A percentile compares a stretch with the other conserved stretches of the same genome.
Evolutionary conservation across 352 stramenopile species (phyloP).

Genomic region (Globisporangium paroecandrum): DNA sequence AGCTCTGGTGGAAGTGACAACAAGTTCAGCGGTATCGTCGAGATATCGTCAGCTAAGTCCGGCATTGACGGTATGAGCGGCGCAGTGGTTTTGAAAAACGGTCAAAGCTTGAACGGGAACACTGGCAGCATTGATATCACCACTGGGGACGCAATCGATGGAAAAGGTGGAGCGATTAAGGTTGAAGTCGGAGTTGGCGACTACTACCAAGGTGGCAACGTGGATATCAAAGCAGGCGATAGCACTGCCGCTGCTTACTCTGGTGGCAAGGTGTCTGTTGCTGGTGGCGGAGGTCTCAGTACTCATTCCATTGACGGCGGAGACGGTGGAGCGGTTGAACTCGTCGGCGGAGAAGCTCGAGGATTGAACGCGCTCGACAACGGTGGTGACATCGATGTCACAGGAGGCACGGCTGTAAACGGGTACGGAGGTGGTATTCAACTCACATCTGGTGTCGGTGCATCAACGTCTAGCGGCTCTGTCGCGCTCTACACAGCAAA

Average conservation of each 20-base stretch:
- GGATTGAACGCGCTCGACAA: constrained; percentile 87
- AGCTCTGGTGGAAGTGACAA: constrained; percentile 44
- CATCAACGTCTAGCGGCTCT: constrained; percentile 50
- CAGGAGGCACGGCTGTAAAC: constrained; percentile 63
- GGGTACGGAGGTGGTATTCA: constrained; percentile 62
- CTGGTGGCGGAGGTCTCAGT: constrained; percentile 54
- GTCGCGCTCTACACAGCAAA: constrained; percentile 46
- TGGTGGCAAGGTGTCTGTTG: constrained; percentile 48
- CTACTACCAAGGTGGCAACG: constrained; percentile 50
- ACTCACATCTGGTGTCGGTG: constrained; percentile 44
- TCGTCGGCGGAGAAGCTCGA: constrained; percentile 85
- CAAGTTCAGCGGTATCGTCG: constrained; percentile 49
- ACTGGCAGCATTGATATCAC: constrained; percentile 36
- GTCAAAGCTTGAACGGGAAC: constrained; percentile 35
- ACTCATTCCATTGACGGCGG: constrained; percentile 87
- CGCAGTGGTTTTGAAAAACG: constrained; percentile 40
- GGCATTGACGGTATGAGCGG: constrained; percentile 57
- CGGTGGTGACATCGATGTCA: constrained; percentile 76
- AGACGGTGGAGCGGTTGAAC: constrained; percentile 79
- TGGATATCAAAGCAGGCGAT: constrained; percentile 61
- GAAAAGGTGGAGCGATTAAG: constrained; percentile 56
- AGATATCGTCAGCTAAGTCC: constrained; percentile 48
- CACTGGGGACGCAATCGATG: constrained; percentile 47
- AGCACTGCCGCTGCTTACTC: constrained; percentile 45
- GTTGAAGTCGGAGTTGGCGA: constrained; percentile 57